Evolutionary conservation across 2,329 filamentous ascomycete genomes (phyloP), one percentile per base, ranked within the genome.

Genomic region (Coniochaeta ligniaria): DNA sequence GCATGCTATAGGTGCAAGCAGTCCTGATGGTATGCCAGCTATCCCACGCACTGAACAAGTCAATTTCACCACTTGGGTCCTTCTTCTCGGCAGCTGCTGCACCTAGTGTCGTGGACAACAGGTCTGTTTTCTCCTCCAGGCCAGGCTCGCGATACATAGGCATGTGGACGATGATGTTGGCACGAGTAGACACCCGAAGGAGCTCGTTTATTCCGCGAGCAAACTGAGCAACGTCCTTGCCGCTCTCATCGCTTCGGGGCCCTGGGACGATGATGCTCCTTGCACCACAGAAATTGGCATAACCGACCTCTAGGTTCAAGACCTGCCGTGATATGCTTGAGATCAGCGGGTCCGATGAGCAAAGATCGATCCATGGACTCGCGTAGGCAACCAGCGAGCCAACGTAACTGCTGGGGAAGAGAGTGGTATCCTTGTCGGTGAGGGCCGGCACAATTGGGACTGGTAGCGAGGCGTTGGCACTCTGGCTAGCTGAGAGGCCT

Each of bases 341-440:
- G 64, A 98, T 87, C 63, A 94, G 75, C 7, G 92, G 90, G 72
- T 97, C 89, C 1, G 86, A 77, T 2, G 93, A 96, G 68, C 88
- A 89, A 14, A 98, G 78, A 71, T 98, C 93, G 66, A 96, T 94
- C 94, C 94, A 98, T 6, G 91, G 84, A 73, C 92, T 96, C n/a
- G 86, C 86, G 61, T 89, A 88, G 16, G 87, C 91, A 57, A 96
- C 83, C 62, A 95, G 80, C 59, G 92, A 90, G 64, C 86, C 86
- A 63, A 92, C 85, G 63, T 83, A 82, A 16, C 84, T 81, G 61
- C 83, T 83, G 6, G 90, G 90, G 57, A 85, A 85, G 60, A 95
- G 77, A 22, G 83, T 85, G 0, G 92, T 93, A 71, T 97, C 93
- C 63, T 90, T 83, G 12, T 92, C 88, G 0, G 88, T 90, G 65